Conservation (phyloP, 2,329 filamentous ascomycete genomes). For the Cladosporium halotolerans region DNA sequence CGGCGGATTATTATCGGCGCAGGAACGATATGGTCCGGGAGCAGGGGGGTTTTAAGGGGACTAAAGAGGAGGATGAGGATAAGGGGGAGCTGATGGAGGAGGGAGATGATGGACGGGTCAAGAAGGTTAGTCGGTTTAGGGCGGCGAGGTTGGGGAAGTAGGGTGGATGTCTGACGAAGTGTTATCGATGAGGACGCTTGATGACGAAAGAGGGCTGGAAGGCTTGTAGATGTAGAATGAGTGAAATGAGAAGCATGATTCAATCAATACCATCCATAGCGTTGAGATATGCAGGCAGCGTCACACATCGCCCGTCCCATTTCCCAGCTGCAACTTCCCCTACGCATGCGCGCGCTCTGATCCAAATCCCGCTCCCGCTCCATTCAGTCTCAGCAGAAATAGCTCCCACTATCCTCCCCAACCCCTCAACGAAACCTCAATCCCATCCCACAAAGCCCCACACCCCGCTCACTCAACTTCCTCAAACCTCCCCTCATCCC, state of each 20-base stretch:
- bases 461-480: slow-evolving; percentile 45
- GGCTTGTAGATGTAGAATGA: too few species aligned
- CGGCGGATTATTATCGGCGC: slow-evolving; percentile 73
- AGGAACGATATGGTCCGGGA: slow-evolving; percentile 77
- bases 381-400: too few species aligned
- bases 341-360: too few species aligned
- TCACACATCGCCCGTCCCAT: too few species aligned
- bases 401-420: too few species aligned
- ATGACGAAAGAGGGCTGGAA: too few species aligned
- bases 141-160: slow-evolving; percentile 29
- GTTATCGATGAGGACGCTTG: neutral
- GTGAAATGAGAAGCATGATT: too few species aligned
- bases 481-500: slow-evolving; percentile 63
- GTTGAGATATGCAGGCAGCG: too few species aligned
- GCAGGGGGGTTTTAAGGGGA: slow-evolving; percentile 69
- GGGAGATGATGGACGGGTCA: slow-evolving; percentile 31
- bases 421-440: too few species aligned
- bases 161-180: neutral
- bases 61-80: slow-evolving; percentile 54
- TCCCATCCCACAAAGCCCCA: too few species aligned
- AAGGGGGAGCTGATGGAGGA: slow-evolving; percentile 54
- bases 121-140: slow-evolving; percentile 35
- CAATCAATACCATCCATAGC: too few species aligned
- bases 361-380: slow-evolving; percentile 15
- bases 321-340: too few species aligned